Conservation (phyloP, 176 grass and related monocot genomes). For the Otatea glauca region DNA sequence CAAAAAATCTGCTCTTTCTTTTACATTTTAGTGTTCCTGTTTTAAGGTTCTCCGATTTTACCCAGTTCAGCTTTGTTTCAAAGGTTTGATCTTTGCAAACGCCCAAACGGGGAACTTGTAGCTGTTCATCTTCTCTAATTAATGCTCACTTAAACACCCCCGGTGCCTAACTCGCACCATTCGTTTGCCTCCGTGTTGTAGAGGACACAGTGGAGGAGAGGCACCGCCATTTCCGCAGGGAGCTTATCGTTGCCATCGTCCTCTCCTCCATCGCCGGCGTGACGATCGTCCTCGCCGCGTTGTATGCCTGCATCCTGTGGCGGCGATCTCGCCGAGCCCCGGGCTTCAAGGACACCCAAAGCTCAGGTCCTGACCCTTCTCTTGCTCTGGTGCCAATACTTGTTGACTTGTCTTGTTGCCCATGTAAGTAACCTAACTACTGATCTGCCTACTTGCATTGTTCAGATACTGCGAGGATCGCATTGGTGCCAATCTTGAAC, state of each 20-base stretch:
- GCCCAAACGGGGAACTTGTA: not conserved
- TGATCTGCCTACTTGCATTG: slow-evolving; percentile 5
- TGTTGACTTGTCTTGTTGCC: slow-evolving; percentile 22
- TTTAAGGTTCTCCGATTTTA: slow-evolving; percentile 2
- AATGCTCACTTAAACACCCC: not conserved
- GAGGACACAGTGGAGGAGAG: slow-evolving; percentile 51
- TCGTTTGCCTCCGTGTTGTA: slow-evolving; percentile 32
- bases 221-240: slow-evolving; percentile 60
- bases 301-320: slow-evolving; percentile 72
- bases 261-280: slow-evolving; percentile 62
- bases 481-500: slow-evolving; percentile 72
- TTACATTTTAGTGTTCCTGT: not conserved
- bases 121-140: slow-evolving; percentile 6
- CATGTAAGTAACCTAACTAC: slow-evolving; percentile 29
- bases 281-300: slow-evolving; percentile 44
- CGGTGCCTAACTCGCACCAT: not conserved
- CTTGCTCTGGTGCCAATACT: not conserved
- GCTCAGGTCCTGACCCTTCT: slow-evolving; percentile 55
- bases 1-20: not conserved
- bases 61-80: not conserved
- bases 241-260: slow-evolving; percentile 63
- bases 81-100: slow-evolving; percentile 21
- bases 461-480: slow-evolving; percentile 65
- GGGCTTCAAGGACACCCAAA: slow-evolving; percentile 59
- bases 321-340: slow-evolving; percentile 50